A percentile compares a stretch with the other conserved stretches of the same genome.
These are phyloP conservation scores for Brassica juncea DNA, from an alignment of 345 rosid species.

Conservation along the genomic window DNA sequence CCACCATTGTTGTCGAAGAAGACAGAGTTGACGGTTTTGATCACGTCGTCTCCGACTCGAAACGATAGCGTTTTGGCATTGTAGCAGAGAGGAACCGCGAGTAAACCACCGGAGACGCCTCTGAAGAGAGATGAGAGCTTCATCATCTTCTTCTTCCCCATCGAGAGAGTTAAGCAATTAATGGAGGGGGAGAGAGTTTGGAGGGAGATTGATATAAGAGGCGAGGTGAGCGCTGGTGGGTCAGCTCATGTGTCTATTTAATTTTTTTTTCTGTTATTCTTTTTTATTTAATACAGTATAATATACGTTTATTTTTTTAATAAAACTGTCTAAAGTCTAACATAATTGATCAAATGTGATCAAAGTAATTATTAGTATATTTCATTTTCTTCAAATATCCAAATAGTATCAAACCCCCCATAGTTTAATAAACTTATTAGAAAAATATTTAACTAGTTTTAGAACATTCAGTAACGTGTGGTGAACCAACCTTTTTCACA, in stretches of 20 bases:
- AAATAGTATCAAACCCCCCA: no score
- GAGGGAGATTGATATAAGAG: background rate
- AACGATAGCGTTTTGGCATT: slow-evolving; percentile 74
- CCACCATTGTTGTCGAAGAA: slow-evolving; percentile 43
- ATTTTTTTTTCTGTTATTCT: background rate
- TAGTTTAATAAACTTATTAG: no score
- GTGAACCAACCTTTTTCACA: background rate
- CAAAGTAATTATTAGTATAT: background rate
- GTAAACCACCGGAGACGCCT: slow-evolving; percentile 33
- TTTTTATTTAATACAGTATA: background rate
- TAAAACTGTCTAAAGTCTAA: background rate
- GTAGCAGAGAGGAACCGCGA: slow-evolving; percentile 71
- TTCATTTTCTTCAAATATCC: no score
- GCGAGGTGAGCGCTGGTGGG: background rate
- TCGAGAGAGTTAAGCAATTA: background rate
- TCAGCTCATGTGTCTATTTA: slow-evolving; percentile 1
- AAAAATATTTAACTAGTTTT: background rate
- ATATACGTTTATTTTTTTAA: background rate
- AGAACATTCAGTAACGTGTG: background rate
- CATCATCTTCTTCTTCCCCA: slow-evolving; percentile 49
- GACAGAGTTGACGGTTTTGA: slow-evolving; percentile 78
- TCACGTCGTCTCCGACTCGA: slow-evolving; percentile 53
- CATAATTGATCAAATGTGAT: background rate
- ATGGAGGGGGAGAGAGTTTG: slow-evolving; percentile 17
- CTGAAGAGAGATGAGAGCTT: slow-evolving; percentile 55